phyloP scores from a whole-genome alignment of 2,329 filamentous ascomycete genomes.

The Huntiella bhutanensis region DNA sequence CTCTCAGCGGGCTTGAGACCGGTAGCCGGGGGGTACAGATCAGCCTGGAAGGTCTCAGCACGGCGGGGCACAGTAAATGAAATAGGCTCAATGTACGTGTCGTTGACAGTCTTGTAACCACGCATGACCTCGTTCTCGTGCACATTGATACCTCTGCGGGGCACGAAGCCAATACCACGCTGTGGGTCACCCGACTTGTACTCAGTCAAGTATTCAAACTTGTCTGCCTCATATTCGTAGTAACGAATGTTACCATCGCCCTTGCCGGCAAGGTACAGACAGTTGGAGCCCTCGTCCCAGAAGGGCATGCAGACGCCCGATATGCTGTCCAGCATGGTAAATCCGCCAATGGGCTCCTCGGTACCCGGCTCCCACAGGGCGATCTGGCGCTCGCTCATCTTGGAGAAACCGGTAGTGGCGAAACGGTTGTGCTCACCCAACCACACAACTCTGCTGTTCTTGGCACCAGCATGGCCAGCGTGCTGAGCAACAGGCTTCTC shows the following conservation, averaged over 20 bases:
- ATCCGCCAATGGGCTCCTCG: slow-evolving; percentile 73
- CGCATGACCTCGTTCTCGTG: slow-evolving; percentile 95
- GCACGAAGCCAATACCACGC: slow-evolving; percentile 82
- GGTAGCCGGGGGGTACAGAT: slow-evolving; percentile 79
- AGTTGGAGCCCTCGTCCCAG: slow-evolving; percentile 95
- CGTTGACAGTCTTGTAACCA: slow-evolving; percentile 93
- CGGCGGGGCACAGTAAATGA: slow-evolving; percentile 92
- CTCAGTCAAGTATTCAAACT: slow-evolving; percentile 91
- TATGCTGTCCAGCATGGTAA: slow-evolving; percentile 80
- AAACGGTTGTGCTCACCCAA: slow-evolving; percentile 92
- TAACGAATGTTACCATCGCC: slow-evolving; percentile 98
- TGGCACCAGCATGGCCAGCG: slow-evolving; percentile 74
- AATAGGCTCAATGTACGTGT: slow-evolving; percentile 84
- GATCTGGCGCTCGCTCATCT: slow-evolving; percentile 94
- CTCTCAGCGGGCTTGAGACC: slow-evolving; percentile 67
- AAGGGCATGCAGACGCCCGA: slow-evolving; percentile 98
- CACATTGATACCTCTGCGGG: slow-evolving; percentile 84
- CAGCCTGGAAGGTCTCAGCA: slow-evolving; percentile 87
- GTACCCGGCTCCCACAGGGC: slow-evolving; percentile 86
- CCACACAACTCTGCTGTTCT: slow-evolving; percentile 95
- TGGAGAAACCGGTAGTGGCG: slow-evolving; percentile 90
- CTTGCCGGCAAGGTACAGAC: slow-evolving; percentile 90
- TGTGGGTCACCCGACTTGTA: slow-evolving; percentile 96
- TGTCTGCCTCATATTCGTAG: slow-evolving; percentile 96
- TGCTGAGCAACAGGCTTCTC: slow-evolving; percentile 73